phyloP scores from a whole-genome alignment of 2,329 filamentous ascomycete genomes.

The Fusarium veterinarium region DNA sequence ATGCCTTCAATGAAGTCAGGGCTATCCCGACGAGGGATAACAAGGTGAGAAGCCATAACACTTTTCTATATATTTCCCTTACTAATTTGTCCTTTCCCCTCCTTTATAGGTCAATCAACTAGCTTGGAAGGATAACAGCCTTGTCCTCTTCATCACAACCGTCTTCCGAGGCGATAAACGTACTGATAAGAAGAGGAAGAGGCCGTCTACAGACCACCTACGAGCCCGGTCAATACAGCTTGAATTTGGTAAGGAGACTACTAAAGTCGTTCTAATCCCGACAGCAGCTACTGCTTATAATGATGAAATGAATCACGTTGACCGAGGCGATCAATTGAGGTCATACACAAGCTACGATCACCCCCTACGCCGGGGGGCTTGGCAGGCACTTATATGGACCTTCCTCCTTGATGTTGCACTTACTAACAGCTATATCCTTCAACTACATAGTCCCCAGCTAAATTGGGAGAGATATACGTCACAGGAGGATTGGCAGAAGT shows the following conservation, averaged over 20 bases:
- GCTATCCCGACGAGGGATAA: too few species aligned
- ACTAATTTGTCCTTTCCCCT: too few species aligned
- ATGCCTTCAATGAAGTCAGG: too few species aligned
- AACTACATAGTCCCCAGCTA: not conserved
- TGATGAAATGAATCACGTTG: too few species aligned
- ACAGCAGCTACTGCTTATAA: too few species aligned
- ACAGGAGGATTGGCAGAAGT: too few species aligned
- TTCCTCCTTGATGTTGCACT: constrained; percentile 21
- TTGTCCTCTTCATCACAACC: too few species aligned
- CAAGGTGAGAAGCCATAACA: too few species aligned
- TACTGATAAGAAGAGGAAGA: not conserved
- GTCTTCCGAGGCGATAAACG: not conserved
- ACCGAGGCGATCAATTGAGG: not conserved
- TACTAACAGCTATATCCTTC: constrained; percentile 6
- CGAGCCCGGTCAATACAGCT: not conserved
- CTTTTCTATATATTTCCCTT: too few species aligned
- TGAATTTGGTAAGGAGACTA: not conserved
- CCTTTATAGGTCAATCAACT: too few species aligned
- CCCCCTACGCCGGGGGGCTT: not conserved
- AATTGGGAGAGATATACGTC: not conserved
- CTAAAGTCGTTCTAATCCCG: too few species aligned
- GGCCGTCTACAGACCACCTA: not conserved
- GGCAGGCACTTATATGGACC: constrained; percentile 5
- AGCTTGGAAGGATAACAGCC: too few species aligned
- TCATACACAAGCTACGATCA: not conserved